These are phyloP conservation scores for Claviceps digitariae DNA, from an alignment of 2,329 filamentous ascomycete genomes.

Conservation along the genomic window DNA sequence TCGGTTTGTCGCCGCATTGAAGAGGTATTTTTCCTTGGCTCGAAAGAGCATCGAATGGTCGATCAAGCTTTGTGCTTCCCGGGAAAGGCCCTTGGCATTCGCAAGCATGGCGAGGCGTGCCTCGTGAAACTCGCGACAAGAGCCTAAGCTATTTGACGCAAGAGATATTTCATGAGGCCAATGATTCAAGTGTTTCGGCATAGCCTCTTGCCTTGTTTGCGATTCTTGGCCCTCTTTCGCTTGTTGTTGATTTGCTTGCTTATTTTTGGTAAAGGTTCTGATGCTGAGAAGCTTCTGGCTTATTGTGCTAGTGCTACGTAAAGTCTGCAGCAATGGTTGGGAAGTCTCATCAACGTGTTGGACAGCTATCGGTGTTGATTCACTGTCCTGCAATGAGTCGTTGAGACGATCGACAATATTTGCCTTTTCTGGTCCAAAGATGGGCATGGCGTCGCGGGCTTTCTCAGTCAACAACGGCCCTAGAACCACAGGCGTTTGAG, in stretches of 20 bases:
- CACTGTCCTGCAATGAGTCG: slow-evolving; percentile 23
- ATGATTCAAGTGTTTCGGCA: slow-evolving; percentile 15
- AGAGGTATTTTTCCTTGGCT: slow-evolving; percentile 48
- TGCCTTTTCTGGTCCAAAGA: slow-evolving; percentile 41
- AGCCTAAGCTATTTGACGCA: slow-evolving; percentile 25
- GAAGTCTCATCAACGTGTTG: slow-evolving; percentile 23
- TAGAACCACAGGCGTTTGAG: slow-evolving; percentile 37
- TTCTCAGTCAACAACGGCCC: slow-evolving; percentile 41
- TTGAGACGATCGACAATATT: slow-evolving; percentile 29
- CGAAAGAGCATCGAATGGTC: slow-evolving; percentile 47
- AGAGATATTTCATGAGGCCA: slow-evolving; percentile 23
- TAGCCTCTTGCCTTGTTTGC: slow-evolving; percentile 8
- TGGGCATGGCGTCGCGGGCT: slow-evolving; percentile 36
- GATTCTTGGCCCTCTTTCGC: slow-evolving; percentile 13
- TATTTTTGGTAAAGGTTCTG: slow-evolving; percentile 23
- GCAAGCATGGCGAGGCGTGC: slow-evolving; percentile 32
- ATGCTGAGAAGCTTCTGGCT: slow-evolving; percentile 36
- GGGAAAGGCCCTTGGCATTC: slow-evolving; percentile 32
- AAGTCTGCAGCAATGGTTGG: slow-evolving; percentile 26
- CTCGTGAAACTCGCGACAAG: slow-evolving; percentile 46
- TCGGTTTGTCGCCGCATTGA: slow-evolving; percentile 51
- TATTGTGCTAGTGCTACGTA: slow-evolving; percentile 26
- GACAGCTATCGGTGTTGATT: slow-evolving; percentile 20
- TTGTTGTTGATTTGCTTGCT: slow-evolving; percentile 13
- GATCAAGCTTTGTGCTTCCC: slow-evolving; percentile 36